phyloP scores from a whole-genome alignment of 2,329 filamentous ascomycete species.

The Balansia obtecta region DNA sequence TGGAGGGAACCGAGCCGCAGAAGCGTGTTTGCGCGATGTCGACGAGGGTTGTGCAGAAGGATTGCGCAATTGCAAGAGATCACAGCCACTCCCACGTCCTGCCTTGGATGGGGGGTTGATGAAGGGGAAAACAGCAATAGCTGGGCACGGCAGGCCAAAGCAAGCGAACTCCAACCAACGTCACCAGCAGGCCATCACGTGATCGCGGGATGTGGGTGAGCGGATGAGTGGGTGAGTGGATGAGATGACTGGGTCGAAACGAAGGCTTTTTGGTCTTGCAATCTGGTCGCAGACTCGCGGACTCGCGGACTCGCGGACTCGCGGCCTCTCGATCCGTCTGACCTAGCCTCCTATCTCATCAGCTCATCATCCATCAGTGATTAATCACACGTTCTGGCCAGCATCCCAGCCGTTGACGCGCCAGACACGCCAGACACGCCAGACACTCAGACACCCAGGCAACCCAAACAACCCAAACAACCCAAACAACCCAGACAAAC shows the following conservation, averaged over 20 bases:
- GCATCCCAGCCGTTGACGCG: not conserved
- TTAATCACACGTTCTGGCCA: not conserved
- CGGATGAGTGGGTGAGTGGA: not conserved
- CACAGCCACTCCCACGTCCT: constrained; percentile 6
- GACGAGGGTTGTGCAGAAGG: constrained; percentile 1
- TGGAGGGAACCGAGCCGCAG: constrained; percentile 3
- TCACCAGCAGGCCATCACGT: constrained; percentile 23
- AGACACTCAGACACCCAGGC: not conserved
- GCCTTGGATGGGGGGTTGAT: constrained; percentile 4
- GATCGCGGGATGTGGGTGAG: constrained; percentile 8
- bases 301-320: too few species aligned
- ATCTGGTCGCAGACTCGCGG: too few species aligned
- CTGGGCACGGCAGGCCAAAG: constrained; percentile 19
- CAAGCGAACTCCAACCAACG: constrained; percentile 20
- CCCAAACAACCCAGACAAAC: too few species aligned
- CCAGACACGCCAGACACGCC: not conserved
- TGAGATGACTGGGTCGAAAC: not conserved
- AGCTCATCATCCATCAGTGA: too few species aligned
- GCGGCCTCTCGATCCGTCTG: not conserved
- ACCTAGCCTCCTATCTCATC: too few species aligned
- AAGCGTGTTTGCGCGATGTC: constrained; percentile 4
- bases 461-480: too few species aligned
- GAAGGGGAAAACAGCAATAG: constrained; percentile 2
- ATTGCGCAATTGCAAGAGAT: constrained; percentile 6
- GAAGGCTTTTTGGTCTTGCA: too few species aligned